Evolutionary conservation across 1,284 basidiomycete genomes (phyloP).

Genomic region (Cutaneotrichosporon dermatis): DNA sequence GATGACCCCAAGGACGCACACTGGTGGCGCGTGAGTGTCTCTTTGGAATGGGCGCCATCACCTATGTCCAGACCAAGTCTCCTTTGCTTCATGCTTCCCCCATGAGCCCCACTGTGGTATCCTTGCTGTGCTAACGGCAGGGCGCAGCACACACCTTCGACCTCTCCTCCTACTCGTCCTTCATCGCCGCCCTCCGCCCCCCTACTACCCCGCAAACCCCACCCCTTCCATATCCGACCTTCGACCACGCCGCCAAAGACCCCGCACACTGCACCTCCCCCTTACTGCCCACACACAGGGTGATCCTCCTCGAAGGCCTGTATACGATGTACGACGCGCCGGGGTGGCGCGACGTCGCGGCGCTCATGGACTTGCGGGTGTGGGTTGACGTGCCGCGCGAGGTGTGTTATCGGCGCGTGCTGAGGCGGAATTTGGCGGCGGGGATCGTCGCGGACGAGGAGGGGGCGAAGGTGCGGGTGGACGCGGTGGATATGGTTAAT

Average conservation of each 20-base stretch:
- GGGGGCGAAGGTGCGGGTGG: slow-evolving; percentile 13
- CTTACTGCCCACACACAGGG: slow-evolving; percentile 61
- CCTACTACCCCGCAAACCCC: slow-evolving; percentile 48
- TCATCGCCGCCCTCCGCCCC: slow-evolving; percentile 63
- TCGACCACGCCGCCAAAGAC: slow-evolving; percentile 55
- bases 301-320: slow-evolving; percentile 78
- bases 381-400: slow-evolving; percentile 63
- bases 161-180: slow-evolving; percentile 60
- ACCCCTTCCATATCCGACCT: slow-evolving; percentile 47
- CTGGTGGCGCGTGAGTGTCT: slow-evolving; percentile 55
- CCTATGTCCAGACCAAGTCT: too few relatives aligned
- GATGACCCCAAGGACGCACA: slow-evolving; percentile 64
- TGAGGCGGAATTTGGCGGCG: slow-evolving; percentile 50
- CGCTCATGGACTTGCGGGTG: slow-evolving; percentile 71
- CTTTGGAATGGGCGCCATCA: background rate
- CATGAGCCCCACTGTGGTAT: too few relatives aligned
- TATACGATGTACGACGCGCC: slow-evolving; percentile 68
- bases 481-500: slow-evolving; percentile 24
- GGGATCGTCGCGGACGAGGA: slow-evolving; percentile 23
- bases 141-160: slow-evolving; percentile 53
- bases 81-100: too few relatives aligned
- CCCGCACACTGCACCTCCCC: slow-evolving; percentile 51
- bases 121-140: slow-evolving; percentile 15
- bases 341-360: slow-evolving; percentile 68
- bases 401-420: slow-evolving; percentile 62